These are phyloP conservation scores for Aureoboletus auriporus DNA, from an alignment of 768 basidiomycete genomes.

Conservation along the genomic window DNA sequence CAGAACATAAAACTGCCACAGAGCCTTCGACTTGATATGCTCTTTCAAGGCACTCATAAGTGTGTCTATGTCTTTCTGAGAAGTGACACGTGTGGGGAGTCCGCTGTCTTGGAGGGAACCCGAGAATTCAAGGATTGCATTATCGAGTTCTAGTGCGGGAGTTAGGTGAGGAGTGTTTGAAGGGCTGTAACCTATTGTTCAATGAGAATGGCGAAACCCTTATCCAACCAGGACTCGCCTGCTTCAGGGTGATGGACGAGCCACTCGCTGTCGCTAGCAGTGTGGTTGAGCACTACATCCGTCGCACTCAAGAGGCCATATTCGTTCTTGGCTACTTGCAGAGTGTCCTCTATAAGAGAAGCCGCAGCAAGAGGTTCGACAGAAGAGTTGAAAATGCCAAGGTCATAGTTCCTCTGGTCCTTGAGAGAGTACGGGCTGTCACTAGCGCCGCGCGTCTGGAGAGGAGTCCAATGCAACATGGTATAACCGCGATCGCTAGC, in stretches of 20 bases:
- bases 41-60: conserved; percentile 62
- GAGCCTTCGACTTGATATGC: conserved; percentile 57
- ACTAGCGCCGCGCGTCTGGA: conserved; percentile 87
- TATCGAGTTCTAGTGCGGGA: conserved; percentile 90
- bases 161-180: conserved; percentile 87
- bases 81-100: conserved; percentile 67
- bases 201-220: conserved; percentile 1
- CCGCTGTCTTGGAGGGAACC: conserved; percentile 55
- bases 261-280: conserved; percentile 92
- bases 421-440: conserved; percentile 93
- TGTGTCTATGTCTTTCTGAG: conserved; percentile 60
- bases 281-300: conserved; percentile 97
- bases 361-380: conserved; percentile 48
- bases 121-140: conserved; percentile 81
- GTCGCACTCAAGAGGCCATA: conserved; percentile 88
- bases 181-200: conserved; percentile 73
- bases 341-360: conserved; percentile 55
- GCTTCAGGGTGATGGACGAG: conserved; percentile 93
- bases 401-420: conserved; percentile 81
- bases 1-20: conserved; percentile 96
- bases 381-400: conserved; percentile 55
- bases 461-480: conserved; percentile 95
- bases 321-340: conserved; percentile 73
- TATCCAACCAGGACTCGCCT: conserved; percentile 43
- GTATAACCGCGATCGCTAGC: conserved; percentile 91